phyloP scores from a whole-genome alignment of 345 rosid genomes.

The Brassica rapa region DNA sequence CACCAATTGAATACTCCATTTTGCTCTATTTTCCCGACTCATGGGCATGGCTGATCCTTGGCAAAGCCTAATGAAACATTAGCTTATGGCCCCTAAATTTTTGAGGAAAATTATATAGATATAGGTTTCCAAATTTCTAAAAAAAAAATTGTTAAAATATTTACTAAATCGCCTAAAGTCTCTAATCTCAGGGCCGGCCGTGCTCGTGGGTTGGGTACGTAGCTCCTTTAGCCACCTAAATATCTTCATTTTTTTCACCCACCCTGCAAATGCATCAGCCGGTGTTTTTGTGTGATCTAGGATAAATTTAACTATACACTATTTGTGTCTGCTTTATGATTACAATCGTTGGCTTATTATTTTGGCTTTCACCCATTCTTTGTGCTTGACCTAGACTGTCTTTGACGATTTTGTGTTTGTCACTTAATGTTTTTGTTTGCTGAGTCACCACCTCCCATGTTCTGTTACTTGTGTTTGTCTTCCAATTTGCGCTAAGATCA shows the following conservation, averaged over 20 bases:
- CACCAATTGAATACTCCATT: neutral
- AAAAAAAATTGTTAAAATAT: too few relatives aligned
- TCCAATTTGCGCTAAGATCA: slow-evolving; percentile 12
- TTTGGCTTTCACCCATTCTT: slow-evolving; percentile 20
- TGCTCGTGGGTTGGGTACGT: too few relatives aligned
- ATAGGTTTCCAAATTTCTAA: too few relatives aligned
- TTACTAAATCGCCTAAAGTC: too few relatives aligned
- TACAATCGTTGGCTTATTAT: slow-evolving; percentile 26
- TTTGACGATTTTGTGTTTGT: slow-evolving; percentile 30
- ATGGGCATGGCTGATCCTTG: too few relatives aligned
- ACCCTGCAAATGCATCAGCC: neutral
- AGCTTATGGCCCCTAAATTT: too few relatives aligned
- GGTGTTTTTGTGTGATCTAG: neutral
- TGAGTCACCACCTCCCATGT: slow-evolving; percentile 25
- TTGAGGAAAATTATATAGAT: too few relatives aligned
- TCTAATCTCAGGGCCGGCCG: too few relatives aligned
- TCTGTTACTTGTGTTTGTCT: slow-evolving; percentile 23
- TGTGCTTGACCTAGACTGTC: slow-evolving; percentile 16
- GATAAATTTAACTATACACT: neutral
- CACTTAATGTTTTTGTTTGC: slow-evolving; percentile 9
- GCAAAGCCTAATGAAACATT: too few relatives aligned
- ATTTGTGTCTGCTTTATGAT: slow-evolving; percentile 21
- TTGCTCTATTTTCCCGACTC: neutral
- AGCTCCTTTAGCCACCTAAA: neutral
- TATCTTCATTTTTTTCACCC: neutral